A percentile compares a stretch with the other conserved stretches of the same genome.
phyloP scores from a whole-genome alignment of 306 rosid species.

The Quercus wislizeni region DNA sequence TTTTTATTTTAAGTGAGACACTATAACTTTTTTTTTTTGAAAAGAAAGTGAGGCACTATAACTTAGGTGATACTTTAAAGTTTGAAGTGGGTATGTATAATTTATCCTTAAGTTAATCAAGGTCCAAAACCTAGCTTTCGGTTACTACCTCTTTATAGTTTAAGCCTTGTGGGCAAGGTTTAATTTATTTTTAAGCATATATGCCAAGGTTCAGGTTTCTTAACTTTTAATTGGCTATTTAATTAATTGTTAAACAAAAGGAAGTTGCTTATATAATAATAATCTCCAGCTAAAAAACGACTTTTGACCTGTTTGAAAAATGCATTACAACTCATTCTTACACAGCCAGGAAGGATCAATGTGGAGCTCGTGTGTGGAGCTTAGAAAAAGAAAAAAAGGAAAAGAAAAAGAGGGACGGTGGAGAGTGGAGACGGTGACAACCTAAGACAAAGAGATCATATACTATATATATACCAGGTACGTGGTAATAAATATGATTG shows the following conservation, averaged over 20 bases:
- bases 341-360: not conserved
- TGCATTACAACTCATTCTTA: constrained; percentile 47
- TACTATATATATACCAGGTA: not conserved
- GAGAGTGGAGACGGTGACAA: constrained; percentile 21
- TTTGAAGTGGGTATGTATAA: too few relatives aligned
- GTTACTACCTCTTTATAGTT: not conserved
- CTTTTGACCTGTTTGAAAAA: constrained; percentile 21
- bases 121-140: not conserved
- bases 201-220: constrained; percentile 7
- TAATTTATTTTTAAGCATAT: constrained; percentile 21
- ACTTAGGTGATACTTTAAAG: too few relatives aligned
- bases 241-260: constrained; percentile 24
- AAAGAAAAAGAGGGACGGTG: not conserved
- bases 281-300: constrained; percentile 32
- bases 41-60: too few relatives aligned
- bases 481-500: constrained; percentile 3
- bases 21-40: too few relatives aligned
- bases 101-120: constrained; percentile 3
- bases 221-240: constrained; percentile 18
- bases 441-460: not conserved
- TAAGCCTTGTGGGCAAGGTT: constrained; percentile 20
- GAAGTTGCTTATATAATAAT: constrained; percentile 11
- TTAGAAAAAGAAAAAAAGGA: constrained; percentile 8
- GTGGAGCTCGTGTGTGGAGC: constrained; percentile 16
- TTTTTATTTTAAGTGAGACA: too few relatives aligned